Evolutionary conservation across 441 rosid genomes (phyloP), one percentile per base, ranked within the genome.

Genomic region (Biscutella laevigata): DNA sequence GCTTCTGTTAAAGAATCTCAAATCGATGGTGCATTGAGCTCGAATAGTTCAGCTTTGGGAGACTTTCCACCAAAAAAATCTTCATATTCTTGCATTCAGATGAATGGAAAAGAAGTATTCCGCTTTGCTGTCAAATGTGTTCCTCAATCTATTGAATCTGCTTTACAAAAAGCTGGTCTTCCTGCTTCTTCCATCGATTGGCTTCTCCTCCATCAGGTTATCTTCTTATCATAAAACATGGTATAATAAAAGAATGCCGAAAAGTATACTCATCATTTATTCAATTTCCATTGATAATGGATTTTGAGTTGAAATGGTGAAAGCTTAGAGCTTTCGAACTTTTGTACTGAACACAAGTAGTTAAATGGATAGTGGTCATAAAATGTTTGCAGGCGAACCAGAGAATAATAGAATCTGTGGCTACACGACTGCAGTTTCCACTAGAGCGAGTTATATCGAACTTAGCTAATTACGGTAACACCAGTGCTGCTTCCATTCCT

Each of bases 191-290:
- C 52, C 70, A 72, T 91, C 4, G 95, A 87, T 38, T 91, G 98
- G 98, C 78, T 87, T 46, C 80, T 91, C 65, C 96, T 91, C 53
- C 98, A 80, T 70, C 98, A 88, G 96, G 95, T 85, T n/a, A 43
- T 64, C 32, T 16, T 54, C 34, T 57, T 15, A 13, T 25, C 15
- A 6, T 11, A 26, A 26, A 33, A 26, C 7, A 26, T 26, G 28
- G 28, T 6, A 26, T 12, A 6, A 5, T 26, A 26, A 26, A 26
- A 7, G 2, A 26, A 26, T 43, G 36, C 1, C 0, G 38, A 17
- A 27, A 46, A 9, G 53, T 29, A 49, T 33, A 7, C 29, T 20
- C 7, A 2, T 53, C 7, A 3, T 22, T 5, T 3, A 35, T 36
- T 36, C 15, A 3, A 5, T 30, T 20, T 32, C 1, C 40, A 4